These are phyloP conservation scores for Turritis glabra DNA, from an alignment of 345 rosid species.

Conservation along the genomic window DNA sequence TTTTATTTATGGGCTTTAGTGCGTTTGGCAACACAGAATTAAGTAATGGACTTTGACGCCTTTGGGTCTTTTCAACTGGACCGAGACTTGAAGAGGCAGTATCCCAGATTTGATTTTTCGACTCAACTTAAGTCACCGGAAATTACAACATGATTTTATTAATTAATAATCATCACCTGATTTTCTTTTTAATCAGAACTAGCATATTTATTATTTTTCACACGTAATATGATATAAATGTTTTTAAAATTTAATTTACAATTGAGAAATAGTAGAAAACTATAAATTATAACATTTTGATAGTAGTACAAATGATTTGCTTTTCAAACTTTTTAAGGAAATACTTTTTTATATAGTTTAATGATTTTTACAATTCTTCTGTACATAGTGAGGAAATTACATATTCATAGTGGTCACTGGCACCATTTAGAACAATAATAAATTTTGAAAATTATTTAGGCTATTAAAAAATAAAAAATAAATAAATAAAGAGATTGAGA, in stretches of 20 bases:
- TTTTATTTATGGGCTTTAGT: slow-evolving; percentile 23
- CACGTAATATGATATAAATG: too few species aligned
- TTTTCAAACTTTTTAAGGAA: neutral
- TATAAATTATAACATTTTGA: neutral
- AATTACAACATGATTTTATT: too few species aligned
- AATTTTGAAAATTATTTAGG: neutral
- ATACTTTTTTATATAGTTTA: neutral
- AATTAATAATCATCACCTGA: neutral
- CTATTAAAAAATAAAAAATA: neutral
- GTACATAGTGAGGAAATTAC: neutral
- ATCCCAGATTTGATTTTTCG: slow-evolving; percentile 22
- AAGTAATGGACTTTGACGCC: slow-evolving; percentile 24
- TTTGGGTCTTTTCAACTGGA: slow-evolving; percentile 35
- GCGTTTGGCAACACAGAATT: slow-evolving; percentile 3
- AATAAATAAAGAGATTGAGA: neutral
- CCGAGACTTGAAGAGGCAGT: neutral
- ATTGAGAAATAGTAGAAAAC: neutral
- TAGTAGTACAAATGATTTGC: neutral
- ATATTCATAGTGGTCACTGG: neutral
- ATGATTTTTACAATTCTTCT: neutral
- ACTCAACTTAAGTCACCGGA: neutral
- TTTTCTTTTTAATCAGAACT: neutral
- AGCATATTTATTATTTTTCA: neutral
- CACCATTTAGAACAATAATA: neutral
- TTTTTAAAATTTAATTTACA: too few species aligned